A percentile compares a stretch with the other conserved stretches of the same genome.
phyloP scores from a whole-genome alignment of 2,329 filamentous ascomycete species.

The Sporothrix luriei region DNA sequence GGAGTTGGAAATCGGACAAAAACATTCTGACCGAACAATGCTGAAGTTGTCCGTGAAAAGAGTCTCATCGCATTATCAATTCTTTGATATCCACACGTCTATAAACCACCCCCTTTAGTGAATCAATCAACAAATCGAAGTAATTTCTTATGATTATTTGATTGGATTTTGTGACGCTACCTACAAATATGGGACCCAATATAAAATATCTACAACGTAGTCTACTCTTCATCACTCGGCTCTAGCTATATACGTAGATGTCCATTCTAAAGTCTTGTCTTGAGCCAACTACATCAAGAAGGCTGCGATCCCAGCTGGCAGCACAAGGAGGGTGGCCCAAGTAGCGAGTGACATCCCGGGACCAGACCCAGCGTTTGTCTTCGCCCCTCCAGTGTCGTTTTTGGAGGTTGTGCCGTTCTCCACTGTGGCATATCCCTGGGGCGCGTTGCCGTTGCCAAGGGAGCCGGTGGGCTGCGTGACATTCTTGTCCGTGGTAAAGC shows the following conservation, averaged over 20 bases:
- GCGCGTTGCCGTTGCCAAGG: constrained; percentile 41
- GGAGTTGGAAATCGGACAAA: background rate
- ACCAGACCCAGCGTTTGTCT: background rate
- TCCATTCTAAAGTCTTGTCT: background rate
- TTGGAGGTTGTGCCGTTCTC: constrained; percentile 3
- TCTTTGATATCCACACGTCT: background rate
- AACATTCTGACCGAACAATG: background rate
- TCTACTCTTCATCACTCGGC: background rate
- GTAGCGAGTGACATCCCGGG: background rate
- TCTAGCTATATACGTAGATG: background rate
- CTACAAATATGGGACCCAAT: too few relatives aligned
- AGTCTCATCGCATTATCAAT: constrained; percentile 3
- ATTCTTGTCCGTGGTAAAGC: constrained; percentile 43
- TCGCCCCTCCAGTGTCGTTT: background rate
- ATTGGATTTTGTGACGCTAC: background rate
- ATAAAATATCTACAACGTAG: background rate
- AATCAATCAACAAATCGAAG: background rate
- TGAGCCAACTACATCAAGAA: background rate
- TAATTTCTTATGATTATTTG: background rate
- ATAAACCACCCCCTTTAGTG: background rate
- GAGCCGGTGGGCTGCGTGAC: constrained; percentile 38
- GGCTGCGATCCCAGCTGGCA: background rate
- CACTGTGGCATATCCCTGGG: constrained; percentile 37
- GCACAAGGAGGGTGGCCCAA: background rate
- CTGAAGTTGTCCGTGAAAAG: background rate